A percentile compares a stretch with the other conserved stretches of the same genome.
These are phyloP conservation scores for Aspergillus sp. DNA, from an alignment of 2,329 filamentous ascomycete genomes.

Conservation along the genomic window DNA sequence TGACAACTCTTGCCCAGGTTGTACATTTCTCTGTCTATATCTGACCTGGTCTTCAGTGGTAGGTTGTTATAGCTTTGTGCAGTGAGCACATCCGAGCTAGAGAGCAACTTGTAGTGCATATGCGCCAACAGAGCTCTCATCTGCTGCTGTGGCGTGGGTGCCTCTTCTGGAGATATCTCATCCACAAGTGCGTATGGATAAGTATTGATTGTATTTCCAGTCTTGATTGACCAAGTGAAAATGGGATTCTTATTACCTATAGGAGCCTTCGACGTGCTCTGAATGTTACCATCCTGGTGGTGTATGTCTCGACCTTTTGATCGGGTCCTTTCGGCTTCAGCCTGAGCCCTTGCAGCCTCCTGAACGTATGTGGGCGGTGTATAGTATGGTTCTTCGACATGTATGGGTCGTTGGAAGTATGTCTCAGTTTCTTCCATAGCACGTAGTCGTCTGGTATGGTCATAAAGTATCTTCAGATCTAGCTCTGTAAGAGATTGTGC, in stretches of 20 bases:
- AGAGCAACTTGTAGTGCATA: conserved; percentile 2
- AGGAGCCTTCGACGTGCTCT: too few relatives aligned
- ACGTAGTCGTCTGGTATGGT: background rate
- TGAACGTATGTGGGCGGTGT: background rate
- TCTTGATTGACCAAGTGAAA: background rate
- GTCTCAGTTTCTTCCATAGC: background rate
- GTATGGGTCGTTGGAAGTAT: background rate
- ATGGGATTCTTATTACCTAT: background rate
- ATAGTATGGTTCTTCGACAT: background rate
- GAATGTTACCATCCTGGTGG: too few relatives aligned
- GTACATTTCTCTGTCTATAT: background rate
- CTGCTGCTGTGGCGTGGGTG: background rate
- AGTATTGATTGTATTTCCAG: background rate
- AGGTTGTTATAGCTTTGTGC: conserved; percentile 2
- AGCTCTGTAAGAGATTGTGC: background rate
- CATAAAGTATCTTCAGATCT: background rate
- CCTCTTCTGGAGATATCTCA: background rate
- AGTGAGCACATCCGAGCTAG: background rate
- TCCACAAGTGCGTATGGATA: too few relatives aligned
- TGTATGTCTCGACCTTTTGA: too few relatives aligned
- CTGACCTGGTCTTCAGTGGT: background rate
- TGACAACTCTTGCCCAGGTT: background rate
- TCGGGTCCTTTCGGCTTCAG: too few relatives aligned
- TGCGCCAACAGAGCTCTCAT: conserved; percentile 2
- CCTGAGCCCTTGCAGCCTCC: background rate